Conservation (phyloP, 2,329 filamentous ascomycete genomes). For the Penicillium verrucosum region DNA sequence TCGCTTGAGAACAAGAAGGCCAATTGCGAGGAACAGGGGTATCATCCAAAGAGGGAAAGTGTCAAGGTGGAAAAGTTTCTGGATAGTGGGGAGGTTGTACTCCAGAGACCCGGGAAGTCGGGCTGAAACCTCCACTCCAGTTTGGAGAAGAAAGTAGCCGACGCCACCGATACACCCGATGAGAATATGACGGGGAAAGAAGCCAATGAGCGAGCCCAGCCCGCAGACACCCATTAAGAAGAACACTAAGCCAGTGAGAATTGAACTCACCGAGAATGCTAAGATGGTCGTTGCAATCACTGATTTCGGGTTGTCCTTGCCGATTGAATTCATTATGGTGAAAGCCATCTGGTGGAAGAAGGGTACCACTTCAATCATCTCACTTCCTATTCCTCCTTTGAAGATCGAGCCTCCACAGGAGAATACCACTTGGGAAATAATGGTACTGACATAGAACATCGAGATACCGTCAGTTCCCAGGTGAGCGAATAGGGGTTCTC, state of each 20-base stretch:
- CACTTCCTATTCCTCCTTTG: conserved; percentile 85
- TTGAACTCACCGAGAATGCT: conserved; percentile 82
- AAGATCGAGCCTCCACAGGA: conserved; percentile 83
- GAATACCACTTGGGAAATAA: conserved; percentile 87
- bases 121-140: conserved; percentile 89
- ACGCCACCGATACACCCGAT: conserved; percentile 97
- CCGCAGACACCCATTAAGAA: conserved; percentile 83
- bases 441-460: conserved; percentile 98
- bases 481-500: conserved; percentile 77
- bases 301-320: conserved; percentile 74
- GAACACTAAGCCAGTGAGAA: conserved; percentile 88
- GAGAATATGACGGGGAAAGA: conserved; percentile 93
- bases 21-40: conserved; percentile 71
- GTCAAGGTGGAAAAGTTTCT: conserved; percentile 68
- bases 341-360: conserved; percentile 99
- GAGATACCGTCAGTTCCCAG: conserved; percentile 93
- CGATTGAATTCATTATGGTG: conserved; percentile 75
- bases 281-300: conserved; percentile 93
- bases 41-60: conserved; percentile 80
- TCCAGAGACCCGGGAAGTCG: conserved; percentile 80
- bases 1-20: conserved; percentile 72
- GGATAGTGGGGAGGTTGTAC: conserved; percentile 73
- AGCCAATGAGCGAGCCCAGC: conserved; percentile 89
- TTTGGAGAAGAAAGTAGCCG: conserved; percentile 88
- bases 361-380: conserved; percentile 97